Conservation (phyloP, 345 rosid genomes). For the Brassica incana region DNA sequence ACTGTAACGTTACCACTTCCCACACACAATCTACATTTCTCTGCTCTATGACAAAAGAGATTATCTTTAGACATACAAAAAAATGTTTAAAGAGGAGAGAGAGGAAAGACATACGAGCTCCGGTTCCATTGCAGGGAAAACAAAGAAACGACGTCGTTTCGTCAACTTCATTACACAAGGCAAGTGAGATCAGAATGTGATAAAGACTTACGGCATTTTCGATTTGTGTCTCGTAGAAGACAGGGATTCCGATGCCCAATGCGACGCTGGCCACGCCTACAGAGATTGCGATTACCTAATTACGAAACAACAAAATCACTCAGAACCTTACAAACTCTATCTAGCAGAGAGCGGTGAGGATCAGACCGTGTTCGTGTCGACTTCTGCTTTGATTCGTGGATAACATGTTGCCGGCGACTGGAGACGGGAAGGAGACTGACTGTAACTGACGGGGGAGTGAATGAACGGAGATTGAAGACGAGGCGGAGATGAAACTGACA, state of each 20-base stretch:
- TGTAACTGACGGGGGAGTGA: slow-evolving; percentile 46
- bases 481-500: slow-evolving; percentile 44
- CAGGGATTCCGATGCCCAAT: slow-evolving; percentile 78
- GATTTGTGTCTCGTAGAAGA: slow-evolving; percentile 80
- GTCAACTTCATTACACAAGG: not conserved
- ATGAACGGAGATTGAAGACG: slow-evolving; percentile 65
- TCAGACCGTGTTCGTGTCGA: slow-evolving; percentile 85
- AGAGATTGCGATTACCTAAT: slow-evolving; percentile 66
- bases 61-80: not conserved
- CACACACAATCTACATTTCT: slow-evolving; percentile 81
- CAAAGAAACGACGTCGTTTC: slow-evolving; percentile 44
- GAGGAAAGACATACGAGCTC: slow-evolving; percentile 70
- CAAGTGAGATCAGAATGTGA: not conserved
- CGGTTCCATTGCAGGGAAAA: slow-evolving; percentile 89
- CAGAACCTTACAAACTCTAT: not conserved
- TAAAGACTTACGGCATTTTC: slow-evolving; percentile 68
- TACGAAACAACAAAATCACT: not conserved
- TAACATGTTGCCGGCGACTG: slow-evolving; percentile 46
- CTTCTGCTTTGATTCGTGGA: slow-evolving; percentile 71
- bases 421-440: slow-evolving; percentile 39
- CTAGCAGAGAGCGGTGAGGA: not conserved
- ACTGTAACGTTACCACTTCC: slow-evolving; percentile 69
- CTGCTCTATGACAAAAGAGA: slow-evolving; percentile 37
- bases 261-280: slow-evolving; percentile 88
- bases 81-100: not conserved